A percentile compares a stretch with the other conserved stretches of the same genome.
phyloP scores from a whole-genome alignment of 106 monocot genomes.

The Dioscorea dumetorum region DNA sequence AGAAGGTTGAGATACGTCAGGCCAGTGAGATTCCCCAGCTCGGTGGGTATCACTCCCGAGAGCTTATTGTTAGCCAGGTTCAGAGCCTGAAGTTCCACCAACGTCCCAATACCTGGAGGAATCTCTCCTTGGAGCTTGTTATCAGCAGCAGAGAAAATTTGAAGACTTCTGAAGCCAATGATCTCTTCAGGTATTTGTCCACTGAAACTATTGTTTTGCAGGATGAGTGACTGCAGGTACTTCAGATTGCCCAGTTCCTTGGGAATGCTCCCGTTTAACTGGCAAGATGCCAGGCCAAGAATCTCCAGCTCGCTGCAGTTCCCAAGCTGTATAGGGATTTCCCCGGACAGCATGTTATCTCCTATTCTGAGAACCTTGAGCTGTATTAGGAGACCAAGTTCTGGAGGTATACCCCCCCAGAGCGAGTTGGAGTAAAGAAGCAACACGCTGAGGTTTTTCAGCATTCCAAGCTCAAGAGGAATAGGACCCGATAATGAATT shows the following conservation, averaged over 20 bases:
- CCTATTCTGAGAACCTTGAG: slow-evolving; percentile 67
- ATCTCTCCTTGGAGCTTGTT: slow-evolving; percentile 56
- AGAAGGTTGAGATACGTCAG: slow-evolving; percentile 56
- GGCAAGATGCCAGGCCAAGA: slow-evolving; percentile 55
- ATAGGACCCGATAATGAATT: slow-evolving; percentile 68
- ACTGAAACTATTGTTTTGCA: slow-evolving; percentile 37
- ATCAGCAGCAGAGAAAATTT: slow-evolving; percentile 41
- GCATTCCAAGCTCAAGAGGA: slow-evolving; percentile 50
- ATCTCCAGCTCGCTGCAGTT: slow-evolving; percentile 43
- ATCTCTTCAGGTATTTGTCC: slow-evolving; percentile 42
- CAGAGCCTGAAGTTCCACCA: slow-evolving; percentile 40
- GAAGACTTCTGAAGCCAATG: slow-evolving; percentile 21
- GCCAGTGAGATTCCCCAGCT: slow-evolving; percentile 36
- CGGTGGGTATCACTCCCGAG: slow-evolving; percentile 46
- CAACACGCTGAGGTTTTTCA: slow-evolving; percentile 44
- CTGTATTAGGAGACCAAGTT: slow-evolving; percentile 42
- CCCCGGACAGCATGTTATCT: slow-evolving; percentile 61
- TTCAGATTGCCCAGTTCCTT: slow-evolving; percentile 39
- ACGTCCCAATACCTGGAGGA: slow-evolving; percentile 34
- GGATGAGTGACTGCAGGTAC: slow-evolving; percentile 24
- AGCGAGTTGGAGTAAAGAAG: slow-evolving; percentile 76
- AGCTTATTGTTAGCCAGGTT: slow-evolving; percentile 73
- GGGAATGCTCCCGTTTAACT: slow-evolving; percentile 56
- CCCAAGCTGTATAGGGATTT: slow-evolving; percentile 39
- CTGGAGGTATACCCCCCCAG: slow-evolving; percentile 53